Base-by-base conservation (phyloP, 1,284 basidiomycete genomes). In the Malassezia pachydermatis region DNA sequence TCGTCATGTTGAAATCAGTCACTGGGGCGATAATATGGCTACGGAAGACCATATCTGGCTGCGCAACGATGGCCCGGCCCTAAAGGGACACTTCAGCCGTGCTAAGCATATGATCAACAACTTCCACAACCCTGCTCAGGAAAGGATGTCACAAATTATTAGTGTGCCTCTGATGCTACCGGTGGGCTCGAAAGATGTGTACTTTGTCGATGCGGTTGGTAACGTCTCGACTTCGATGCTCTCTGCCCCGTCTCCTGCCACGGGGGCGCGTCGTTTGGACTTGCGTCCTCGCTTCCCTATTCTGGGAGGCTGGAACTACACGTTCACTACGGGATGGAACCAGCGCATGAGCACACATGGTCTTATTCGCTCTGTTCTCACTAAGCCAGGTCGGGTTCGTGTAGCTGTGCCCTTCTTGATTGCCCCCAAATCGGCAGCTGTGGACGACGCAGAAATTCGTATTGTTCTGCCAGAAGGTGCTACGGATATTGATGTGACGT, bases 221-320 rank as follows among this genome's bases (percentile, higher is more conserved):
- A 99, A 99, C 72, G 90, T 99, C 28, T 95, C 92, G 5, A 96
- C 92, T 0, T 94, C 89, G 0, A 79, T 78, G 48, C 81, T 98
- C 63, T 82, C 87, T 20, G 75, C 78, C 9, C 79, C 83, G 51
- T 6, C 61, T 53, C n/a, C 58, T 47, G n/a, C 50, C 40, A n/a
- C 43, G 29, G 57, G 60, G 38, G 73, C 78, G 11, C 75, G 79
- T 7, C 80, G 81, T 28, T 63, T 70, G 3, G 88, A 96, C 63
- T 70, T 98, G 37, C 78, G 78, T 37, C 92, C 94, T 0, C 80
- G 94, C 30, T 99, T 90, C 72, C 94, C 94, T 7, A 66, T 99
- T 22, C 74, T 96, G 54, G 94, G 94, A 24, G 89, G 92, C 16
- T 99, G 94, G 94, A 96, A 95, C 72, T 98, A 94, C 74, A 81